Conservation (phyloP, 495 filamentous ascomycete genomes). For the Penicillium antarcticum region DNA sequence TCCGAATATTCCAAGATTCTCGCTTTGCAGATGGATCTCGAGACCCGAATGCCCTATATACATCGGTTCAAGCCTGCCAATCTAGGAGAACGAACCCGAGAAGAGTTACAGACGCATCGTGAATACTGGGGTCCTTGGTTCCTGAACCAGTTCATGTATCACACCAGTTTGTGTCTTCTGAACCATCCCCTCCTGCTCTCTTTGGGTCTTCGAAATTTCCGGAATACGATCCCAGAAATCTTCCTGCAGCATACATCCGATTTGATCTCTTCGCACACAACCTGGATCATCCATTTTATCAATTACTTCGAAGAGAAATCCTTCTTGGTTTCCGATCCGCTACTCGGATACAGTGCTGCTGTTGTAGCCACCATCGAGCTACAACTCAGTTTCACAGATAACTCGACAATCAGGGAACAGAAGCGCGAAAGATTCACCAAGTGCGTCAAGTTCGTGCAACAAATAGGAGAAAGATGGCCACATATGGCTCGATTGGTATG, state of each 20-base stretch:
- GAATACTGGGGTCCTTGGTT: conserved; percentile 50
- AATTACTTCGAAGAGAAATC: conserved; percentile 42
- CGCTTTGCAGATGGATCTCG: conserved; percentile 45
- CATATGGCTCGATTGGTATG: conserved; percentile 46
- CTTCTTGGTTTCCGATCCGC: conserved; percentile 43
- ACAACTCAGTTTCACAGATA: conserved; percentile 45
- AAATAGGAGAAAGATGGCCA: conserved; percentile 40
- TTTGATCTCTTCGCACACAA: conserved; percentile 44
- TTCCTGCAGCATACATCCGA: conserved; percentile 48
- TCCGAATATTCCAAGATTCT: conserved; percentile 49
- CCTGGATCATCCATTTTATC: conserved; percentile 49
- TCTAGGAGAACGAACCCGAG: conserved; percentile 34
- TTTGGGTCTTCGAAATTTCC: conserved; percentile 42
- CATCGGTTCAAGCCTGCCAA: conserved; percentile 46
- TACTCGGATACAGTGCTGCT: conserved; percentile 47
- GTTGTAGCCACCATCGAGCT: conserved; percentile 50
- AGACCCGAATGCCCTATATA: conserved; percentile 44
- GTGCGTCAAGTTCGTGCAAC: conserved; percentile 44
- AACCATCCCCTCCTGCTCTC: conserved; percentile 47
- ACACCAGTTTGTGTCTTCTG: conserved; percentile 46
- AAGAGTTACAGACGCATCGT: conserved; percentile 38
- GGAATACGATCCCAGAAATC: conserved; percentile 46
- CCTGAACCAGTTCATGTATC: conserved; percentile 47
- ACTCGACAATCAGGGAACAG: conserved; percentile 31
- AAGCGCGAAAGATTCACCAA: conserved; percentile 44